phyloP scores from a whole-genome alignment of 768 basidiomycete species.

The Collybiopsis luxurians region DNA sequence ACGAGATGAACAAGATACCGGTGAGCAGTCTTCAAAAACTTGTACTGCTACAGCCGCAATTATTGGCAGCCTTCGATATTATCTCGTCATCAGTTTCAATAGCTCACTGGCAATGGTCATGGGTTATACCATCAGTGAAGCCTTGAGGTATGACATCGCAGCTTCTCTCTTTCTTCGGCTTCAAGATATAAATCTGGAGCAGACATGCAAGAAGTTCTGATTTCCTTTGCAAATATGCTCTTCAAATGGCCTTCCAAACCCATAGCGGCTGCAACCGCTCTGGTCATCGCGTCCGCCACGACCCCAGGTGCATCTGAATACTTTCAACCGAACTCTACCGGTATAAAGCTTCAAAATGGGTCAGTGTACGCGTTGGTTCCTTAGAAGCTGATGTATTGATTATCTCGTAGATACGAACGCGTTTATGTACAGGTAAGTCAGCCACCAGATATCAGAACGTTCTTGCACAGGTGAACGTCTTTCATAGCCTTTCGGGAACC shows the following conservation, averaged over 20 bases:
- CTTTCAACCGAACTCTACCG: slow-evolving; percentile 20
- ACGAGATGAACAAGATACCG: too few species aligned
- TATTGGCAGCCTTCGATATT: too few species aligned
- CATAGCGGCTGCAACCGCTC: neutral
- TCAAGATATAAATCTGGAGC: neutral
- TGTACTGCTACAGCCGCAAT: too few species aligned
- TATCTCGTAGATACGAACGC: slow-evolving; percentile 24
- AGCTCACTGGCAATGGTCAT: too few species aligned
- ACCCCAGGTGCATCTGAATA: slow-evolving; percentile 2
- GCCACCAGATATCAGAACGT: neutral
- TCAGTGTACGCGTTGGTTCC: too few species aligned
- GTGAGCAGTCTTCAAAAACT: too few species aligned
- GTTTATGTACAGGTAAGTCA: slow-evolving; percentile 29
- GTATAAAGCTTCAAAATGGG: slow-evolving; percentile 30
- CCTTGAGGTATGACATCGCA: too few species aligned
- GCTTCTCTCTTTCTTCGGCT: neutral
- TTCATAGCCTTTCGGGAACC: slow-evolving; percentile 34
- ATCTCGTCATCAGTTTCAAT: too few species aligned
- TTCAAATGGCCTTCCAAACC: slow-evolving; percentile 2
- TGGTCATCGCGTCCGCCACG: neutral
- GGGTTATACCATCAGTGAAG: too few species aligned
- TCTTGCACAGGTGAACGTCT: neutral
- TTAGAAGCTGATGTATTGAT: too few species aligned
- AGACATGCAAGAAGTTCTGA: neutral
- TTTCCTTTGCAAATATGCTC: slow-evolving; percentile 3